Evolutionary conservation across 2,329 filamentous ascomycete species (phyloP).

Genomic region (Monilinia vaccinii-corymbosi): DNA sequence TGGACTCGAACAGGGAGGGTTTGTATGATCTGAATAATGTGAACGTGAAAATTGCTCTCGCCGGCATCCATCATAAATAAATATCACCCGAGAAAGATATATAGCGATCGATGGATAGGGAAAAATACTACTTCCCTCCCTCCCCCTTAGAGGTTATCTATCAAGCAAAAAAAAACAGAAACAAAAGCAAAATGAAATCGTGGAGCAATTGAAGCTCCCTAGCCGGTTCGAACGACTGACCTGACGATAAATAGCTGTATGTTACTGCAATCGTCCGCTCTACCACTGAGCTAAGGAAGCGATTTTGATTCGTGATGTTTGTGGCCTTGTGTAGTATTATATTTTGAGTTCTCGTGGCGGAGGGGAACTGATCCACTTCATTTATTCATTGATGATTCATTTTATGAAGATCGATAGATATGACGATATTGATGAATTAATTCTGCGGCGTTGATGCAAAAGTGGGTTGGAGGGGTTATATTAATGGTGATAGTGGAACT

Average conservation of each 20-base stretch:
- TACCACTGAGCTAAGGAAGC: slow-evolving; percentile 8
- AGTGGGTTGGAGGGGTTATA: accelerated
- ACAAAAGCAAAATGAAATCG: neutral
- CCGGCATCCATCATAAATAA: no score
- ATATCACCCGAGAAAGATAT: no score
- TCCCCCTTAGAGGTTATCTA: no score
- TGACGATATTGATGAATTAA: no score
- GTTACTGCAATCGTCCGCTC: slow-evolving; percentile 6
- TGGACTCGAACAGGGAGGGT: no score
- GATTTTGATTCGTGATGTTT: accelerated
- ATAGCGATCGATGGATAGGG: no score
- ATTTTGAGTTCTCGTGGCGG: neutral
- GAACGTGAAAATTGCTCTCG: no score
- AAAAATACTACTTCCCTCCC: no score
- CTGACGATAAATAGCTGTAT: slow-evolving; percentile 2
- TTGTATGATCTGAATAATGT: no score
- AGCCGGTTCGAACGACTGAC: slow-evolving; percentile 9
- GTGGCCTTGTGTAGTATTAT: accelerated
- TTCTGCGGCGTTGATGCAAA: neutral
- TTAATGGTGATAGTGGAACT: accelerated
- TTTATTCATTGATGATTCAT: neutral
- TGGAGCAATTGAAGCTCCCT: neutral
- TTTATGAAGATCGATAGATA: neutral
- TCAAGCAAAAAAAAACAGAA: no score
- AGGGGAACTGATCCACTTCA: neutral